Base-by-base conservation (phyloP, 208 protist species). In the Leishmania aethiopica region DNA sequence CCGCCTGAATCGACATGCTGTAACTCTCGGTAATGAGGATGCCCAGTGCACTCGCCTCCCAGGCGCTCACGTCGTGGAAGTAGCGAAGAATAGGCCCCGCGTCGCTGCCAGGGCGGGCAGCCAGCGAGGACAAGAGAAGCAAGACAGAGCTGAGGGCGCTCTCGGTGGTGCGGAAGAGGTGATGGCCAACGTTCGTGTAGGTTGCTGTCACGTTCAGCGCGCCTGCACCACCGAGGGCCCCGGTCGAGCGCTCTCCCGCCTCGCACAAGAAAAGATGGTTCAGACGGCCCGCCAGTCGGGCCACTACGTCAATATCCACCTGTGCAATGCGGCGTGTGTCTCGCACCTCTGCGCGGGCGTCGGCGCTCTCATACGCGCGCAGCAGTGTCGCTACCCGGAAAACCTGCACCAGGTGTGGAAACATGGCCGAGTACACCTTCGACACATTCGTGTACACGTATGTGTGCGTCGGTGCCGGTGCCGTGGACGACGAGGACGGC, bases 11-110 rank as follows among this genome's bases (percentile, higher is more conserved):
- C 49, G 87, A 70, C 17, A 67, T 62, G 72, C 89, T 89, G 81
- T 95, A 97, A 77, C 86, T 86, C 42, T 91, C 86, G 47, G 86
- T 91, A 42, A 78, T 47, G 53, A 89, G 45, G 22, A 87, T 40
- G 35, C 93, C 86, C 6, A 88, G 53, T 13, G 88, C 93, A 80
- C 90, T 94, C 42, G 90, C 86, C 53, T 42, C 19, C 92, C 93
- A 97, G 69, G 81, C 80, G 15, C 74, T 60, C 5, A 82, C 78
- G 17, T 78, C 66, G 77, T 93, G 79, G 70, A 95, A 91, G 74
- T 92, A 88, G 40, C 83, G 75, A 45, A 95, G 81, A 55, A 95
- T 76, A 5, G 87, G 80, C 0, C 64, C 64, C 7, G 89, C 84
- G 78, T 95, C 91, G 60, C 89, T 87, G 69, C 85, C 71, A 0